These are phyloP conservation scores for Lichtheimia hyalospora DNA, from an alignment of 371 early-diverging fungal species.

Conservation along the genomic window DNA sequence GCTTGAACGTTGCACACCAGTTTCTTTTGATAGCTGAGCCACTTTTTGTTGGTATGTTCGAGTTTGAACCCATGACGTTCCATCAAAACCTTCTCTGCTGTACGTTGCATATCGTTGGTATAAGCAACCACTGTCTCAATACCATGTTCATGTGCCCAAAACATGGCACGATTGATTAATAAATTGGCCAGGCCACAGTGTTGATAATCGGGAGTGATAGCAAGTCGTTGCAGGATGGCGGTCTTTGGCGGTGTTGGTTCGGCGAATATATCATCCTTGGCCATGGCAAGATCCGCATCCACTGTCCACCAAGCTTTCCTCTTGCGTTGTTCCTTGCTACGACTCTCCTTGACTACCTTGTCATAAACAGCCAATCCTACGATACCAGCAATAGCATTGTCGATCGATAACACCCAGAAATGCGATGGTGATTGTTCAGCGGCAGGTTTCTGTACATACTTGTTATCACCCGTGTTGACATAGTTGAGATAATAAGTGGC, in stretches of 20 bases:
- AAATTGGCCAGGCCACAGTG: constrained; percentile 41
- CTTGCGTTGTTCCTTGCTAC: constrained; percentile 24
- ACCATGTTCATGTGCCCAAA: constrained; percentile 37
- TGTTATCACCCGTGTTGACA: constrained; percentile 26
- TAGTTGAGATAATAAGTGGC: constrained; percentile 41
- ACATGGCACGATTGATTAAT: constrained; percentile 36
- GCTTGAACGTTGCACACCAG: background rate
- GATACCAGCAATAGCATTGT: constrained; percentile 34
- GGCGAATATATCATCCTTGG: constrained; percentile 18
- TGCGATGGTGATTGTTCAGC: constrained; percentile 33
- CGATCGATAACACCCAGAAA: constrained; percentile 46
- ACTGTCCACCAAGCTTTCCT: constrained; percentile 18
- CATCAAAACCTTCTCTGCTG: constrained; percentile 31
- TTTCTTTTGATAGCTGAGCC: background rate
- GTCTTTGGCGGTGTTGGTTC: constrained; percentile 31
- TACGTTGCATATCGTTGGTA: constrained; percentile 33
- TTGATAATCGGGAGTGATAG: constrained; percentile 34
- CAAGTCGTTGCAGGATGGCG: constrained; percentile 41
- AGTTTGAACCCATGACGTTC: constrained; percentile 23
- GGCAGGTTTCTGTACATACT: constrained; percentile 33
- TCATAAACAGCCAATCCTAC: constrained; percentile 29
- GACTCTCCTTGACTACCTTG: constrained; percentile 23
- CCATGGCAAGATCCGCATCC: constrained; percentile 15
- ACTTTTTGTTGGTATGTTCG: background rate
- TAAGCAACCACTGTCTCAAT: constrained; percentile 34